Percentiles rank a stretch among this genome's conserved stretches.
phyloP scores from a whole-genome alignment of 805 yeast species.

The Saccharomycopsis javanensis region DNA sequence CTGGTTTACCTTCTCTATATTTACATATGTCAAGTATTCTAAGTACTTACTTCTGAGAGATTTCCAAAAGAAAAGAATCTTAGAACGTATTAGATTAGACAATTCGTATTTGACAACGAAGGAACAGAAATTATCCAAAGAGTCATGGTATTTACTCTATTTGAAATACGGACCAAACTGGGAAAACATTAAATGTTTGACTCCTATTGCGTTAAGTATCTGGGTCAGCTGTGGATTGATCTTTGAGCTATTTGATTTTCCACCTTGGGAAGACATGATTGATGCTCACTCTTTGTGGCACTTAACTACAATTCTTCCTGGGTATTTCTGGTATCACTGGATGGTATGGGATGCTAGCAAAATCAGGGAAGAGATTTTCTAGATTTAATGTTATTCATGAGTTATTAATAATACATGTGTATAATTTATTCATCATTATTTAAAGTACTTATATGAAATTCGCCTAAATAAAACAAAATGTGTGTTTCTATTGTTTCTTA shows the following conservation, averaged over 20 bases:
- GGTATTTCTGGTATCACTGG: conserved; percentile 19
- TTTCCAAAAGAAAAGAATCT: conserved; percentile 12
- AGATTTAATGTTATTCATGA: background rate
- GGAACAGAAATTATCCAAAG: background rate
- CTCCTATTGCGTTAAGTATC: conserved; percentile 38
- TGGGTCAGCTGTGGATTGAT: conserved; percentile 63
- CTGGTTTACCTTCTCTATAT: conserved; percentile 34
- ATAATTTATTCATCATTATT: background rate
- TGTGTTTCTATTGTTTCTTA: background rate
- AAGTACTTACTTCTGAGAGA: conserved; percentile 14
- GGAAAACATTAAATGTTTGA: conserved; percentile 17
- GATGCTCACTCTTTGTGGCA: conserved; percentile 98
- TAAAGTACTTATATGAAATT: background rate
- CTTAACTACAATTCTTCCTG: conserved; percentile 72
- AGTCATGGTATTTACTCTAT: conserved; percentile 6
- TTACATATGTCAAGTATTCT: conserved; percentile 23
- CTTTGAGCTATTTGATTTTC: conserved; percentile 85
- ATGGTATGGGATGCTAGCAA: conserved; percentile 19
- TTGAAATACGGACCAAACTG: conserved; percentile 16
- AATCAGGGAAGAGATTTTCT: conserved; percentile 12
- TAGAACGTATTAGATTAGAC: conserved; percentile 5
- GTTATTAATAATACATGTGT: background rate
- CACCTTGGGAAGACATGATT: conserved; percentile 55
- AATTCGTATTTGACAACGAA: background rate
- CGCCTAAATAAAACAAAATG: background rate